Base-by-base conservation (phyloP, 2,329 filamentous ascomycete genomes). In the Scedosporium dehoogii region DNA sequence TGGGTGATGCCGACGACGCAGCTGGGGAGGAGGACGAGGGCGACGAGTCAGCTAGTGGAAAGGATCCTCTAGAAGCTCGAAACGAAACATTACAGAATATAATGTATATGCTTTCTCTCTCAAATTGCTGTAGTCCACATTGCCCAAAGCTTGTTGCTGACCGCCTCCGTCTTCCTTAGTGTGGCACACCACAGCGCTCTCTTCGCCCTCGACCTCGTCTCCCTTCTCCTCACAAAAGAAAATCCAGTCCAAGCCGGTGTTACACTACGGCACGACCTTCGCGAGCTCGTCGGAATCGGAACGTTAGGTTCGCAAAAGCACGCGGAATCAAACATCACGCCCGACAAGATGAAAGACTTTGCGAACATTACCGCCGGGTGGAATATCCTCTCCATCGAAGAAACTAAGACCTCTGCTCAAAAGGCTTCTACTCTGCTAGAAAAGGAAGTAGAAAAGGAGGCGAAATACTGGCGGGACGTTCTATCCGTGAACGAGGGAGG, bases 401-500 rank as follows among this genome's bases (percentile, higher is more conserved):
- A 84, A 41, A 87, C 89, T 3, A 86, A 91, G 1, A 87, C 90
- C 68, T 86, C 87, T 42, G 82, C 96, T 23, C 76, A 91, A 14
- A 81, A 85, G 9, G 88, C 92, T 4, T 88, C 90, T 0, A 80
- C 82, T 27, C 82, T 90, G 48, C 76, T 99, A 12, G 84, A 91
- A 68, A 83, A 82, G 10, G 92, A 96, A 72, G 88, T 96, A 41
- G 81, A 84, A 9, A 84, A 85, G 33, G 94, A 99, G 76, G 87
- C 87, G 1, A 87, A 83, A 68, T 99, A 96, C 73, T 99, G 94
- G 94, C 83, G 89, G 62, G 88, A 96, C 68, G 83, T 97, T 2
- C 77, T 96, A 57, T 84, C 86, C 9, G 86, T 97, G 55, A 91
- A 88, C 66, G 85, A 91, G 67, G 87, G 86, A 62, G 92, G 92